Evolutionary conservation across 306 rosid species (phyloP).

Genomic region (Adenanthera pavonina): DNA sequence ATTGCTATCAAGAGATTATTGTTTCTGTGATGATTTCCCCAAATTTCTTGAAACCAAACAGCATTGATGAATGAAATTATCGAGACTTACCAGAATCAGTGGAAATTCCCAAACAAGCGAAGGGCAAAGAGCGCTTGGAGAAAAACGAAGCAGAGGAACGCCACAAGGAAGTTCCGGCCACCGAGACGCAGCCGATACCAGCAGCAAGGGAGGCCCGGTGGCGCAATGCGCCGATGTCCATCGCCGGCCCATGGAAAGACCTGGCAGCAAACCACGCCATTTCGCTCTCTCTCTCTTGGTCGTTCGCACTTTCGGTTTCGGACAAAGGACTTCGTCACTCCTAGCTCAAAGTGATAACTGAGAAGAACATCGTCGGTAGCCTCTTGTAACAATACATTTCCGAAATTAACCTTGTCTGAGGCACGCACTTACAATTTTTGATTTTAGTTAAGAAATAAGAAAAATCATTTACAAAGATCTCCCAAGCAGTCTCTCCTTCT

Average conservation of each 20-base stretch:
- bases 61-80: background rate
- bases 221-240: constrained; percentile 49
- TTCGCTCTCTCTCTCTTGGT: constrained; percentile 21
- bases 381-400: background rate
- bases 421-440: background rate
- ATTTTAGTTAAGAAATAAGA: background rate
- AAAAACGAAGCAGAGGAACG: constrained; percentile 48
- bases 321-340: too few species aligned
- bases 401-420: constrained; percentile 1
- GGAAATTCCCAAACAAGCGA: constrained; percentile 73
- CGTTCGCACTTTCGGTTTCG: too few species aligned
- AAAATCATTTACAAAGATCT: too few species aligned
- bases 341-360: background rate
- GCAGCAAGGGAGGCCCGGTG: constrained; percentile 54
- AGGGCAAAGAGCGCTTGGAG: constrained; percentile 59
- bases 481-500: too few species aligned
- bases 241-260: constrained; percentile 60
- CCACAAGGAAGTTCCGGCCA: constrained; percentile 62
- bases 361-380: background rate
- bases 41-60: background rate
- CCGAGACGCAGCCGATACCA: constrained; percentile 64
- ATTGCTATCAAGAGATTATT: background rate
- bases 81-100: constrained; percentile 54
- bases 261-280: constrained; percentile 84
- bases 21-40: background rate